Conservation (phyloP, 495 filamentous ascomycete species). For the Polyplosphaeria fusca region DNA sequence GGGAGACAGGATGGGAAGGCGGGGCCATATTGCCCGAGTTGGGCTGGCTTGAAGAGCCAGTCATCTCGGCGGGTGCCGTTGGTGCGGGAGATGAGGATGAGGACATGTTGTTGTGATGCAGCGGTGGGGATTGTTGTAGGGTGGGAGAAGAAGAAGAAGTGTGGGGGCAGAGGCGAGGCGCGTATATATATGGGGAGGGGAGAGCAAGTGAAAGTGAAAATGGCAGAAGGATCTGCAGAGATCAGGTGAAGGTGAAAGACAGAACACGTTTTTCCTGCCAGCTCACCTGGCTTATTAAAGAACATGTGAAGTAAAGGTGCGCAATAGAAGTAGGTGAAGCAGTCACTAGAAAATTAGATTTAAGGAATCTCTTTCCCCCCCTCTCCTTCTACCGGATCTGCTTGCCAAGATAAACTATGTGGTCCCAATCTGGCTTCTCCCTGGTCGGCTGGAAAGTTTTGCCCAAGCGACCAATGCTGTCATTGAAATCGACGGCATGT, state of each 20-base stretch:
- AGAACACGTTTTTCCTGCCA: neutral
- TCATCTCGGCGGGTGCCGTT: neutral
- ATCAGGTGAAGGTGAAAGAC: neutral
- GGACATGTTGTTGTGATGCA: neutral
- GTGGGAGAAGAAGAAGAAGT: neutral
- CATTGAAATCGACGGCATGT: conserved; percentile 12
- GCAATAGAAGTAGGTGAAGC: neutral
- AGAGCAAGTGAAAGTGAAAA: neutral
- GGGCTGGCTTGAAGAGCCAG: no score
- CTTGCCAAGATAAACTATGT: conserved; percentile 21
- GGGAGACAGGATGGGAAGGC: neutral
- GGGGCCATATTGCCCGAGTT: neutral
- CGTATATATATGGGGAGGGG: no score
- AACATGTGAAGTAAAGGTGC: neutral
- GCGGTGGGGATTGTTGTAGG: neutral
- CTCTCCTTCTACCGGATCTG: neutral
- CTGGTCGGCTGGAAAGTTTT: conserved; percentile 13
- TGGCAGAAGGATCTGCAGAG: neutral
- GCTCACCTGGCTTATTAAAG: neutral
- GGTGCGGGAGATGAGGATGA: neutral
- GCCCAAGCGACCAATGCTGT: conserved; percentile 11
- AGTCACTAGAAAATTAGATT: neutral
- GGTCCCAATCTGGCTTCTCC: conserved; percentile 13
- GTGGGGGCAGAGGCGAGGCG: no score
- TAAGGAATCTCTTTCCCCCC: no score